Evolutionary conservation across 1,139 yeast species (phyloP).

Genomic region (Schizosaccharomyces versatilis): DNA sequence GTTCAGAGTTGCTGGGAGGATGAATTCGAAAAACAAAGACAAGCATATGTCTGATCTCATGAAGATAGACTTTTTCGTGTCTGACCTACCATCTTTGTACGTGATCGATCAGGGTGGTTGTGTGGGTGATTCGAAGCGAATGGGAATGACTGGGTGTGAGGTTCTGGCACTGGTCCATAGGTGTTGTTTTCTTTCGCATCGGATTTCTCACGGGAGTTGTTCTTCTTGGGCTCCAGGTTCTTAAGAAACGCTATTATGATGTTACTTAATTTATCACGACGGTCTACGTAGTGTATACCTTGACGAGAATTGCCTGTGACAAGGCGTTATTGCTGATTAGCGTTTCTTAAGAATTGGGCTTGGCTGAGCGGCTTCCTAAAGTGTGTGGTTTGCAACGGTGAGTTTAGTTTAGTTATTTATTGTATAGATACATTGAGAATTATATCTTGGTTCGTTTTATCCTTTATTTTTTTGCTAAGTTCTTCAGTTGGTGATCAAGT

Average conservation of each 20-base stretch:
- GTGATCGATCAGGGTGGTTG: no score
- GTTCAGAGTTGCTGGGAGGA: not conserved
- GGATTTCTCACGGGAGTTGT: not conserved
- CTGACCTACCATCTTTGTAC: no score
- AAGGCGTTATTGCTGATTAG: conserved; percentile 1
- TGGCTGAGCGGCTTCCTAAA: no score
- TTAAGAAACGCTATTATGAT: not conserved
- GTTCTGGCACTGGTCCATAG: not conserved
- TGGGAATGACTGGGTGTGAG: not conserved
- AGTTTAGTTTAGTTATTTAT: no score
- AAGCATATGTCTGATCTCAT: conserved; percentile 2
- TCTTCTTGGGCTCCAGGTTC: not conserved
- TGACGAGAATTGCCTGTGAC: conserved; percentile 3
- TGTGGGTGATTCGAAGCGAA: no score
- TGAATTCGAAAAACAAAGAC: not conserved
- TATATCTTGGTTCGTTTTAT: no score
- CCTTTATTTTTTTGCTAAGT: no score
- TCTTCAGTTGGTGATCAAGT: no score
- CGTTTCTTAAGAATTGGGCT: no score
- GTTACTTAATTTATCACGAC: conserved; percentile 1
- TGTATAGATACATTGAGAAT: no score
- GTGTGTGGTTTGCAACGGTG: no score
- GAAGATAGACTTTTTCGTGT: no score
- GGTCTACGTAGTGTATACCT: conserved; percentile 1
- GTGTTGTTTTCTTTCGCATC: not conserved